Base-by-base conservation (phyloP, 345 rosid genomes). In the Lumnitzera racemosa region DNA sequence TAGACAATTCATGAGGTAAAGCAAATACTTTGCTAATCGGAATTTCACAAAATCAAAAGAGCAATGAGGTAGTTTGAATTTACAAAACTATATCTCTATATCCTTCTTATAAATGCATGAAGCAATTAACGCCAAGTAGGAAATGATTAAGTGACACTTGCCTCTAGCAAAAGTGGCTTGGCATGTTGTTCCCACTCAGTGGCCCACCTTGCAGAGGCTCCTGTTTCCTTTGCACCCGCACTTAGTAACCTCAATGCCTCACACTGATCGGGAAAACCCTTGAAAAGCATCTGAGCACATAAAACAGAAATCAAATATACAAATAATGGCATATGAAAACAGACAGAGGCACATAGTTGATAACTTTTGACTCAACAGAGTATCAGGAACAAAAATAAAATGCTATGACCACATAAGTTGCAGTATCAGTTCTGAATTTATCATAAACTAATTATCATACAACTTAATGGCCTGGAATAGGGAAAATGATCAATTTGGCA, bases 151-250 rank as follows among this genome's bases (percentile, higher is more conserved):
- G 14, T 12, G 3, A 23, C 70, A 63, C 72, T 61, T 61, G 61
- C 94, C 83, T 82, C 83, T 51, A 76, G 41, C 61, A 90, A 74
- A 61, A 83, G 68, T 49, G 96, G 97, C 67, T 83, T 75, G 46
- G 97, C 99, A 73, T 89, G 80, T 56, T 80, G 90, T 76, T 94
- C 97, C 97, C 99, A 90, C 66, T 90, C 95, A 5, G 85, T 69
- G 17, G 78, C 77, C 99, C 97, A 88, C 74, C 86, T 80, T 58
- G 85, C 76, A 7, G 92, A 84, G 56, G 88, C 83, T 61, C 91
- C 85, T 61, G 57, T 78, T 70, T 84, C 86, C 75, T 76, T 47
- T 23, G 84, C 91, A 51, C 92, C 92, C 23, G 79, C 74, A 71
- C 81, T 86, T 49, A 94, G 78, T 49, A 72, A 72, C 67, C 65